These are phyloP conservation scores for Fusarium nanum DNA, from an alignment of 2,329 filamentous ascomycete genomes.

Conservation along the genomic window DNA sequence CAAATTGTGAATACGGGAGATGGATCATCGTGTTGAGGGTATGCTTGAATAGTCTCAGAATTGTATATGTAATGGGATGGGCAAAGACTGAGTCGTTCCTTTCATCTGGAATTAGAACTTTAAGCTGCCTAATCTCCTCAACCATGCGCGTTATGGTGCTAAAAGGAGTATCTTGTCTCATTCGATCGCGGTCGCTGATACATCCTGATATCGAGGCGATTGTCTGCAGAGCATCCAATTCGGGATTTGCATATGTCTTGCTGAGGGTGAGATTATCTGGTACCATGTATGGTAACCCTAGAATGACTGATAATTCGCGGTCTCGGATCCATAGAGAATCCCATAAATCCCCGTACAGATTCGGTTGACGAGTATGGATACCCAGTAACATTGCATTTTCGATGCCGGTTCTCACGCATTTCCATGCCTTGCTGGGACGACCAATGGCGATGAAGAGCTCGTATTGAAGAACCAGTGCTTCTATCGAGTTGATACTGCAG, in stretches of 20 bases:
- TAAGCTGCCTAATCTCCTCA: conserved; percentile 54
- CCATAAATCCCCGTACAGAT: conserved; percentile 54
- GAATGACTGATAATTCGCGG: conserved; percentile 48
- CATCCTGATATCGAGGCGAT: conserved; percentile 18
- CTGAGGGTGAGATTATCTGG: background rate
- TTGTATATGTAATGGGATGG: conserved; percentile 40
- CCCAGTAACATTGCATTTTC: conserved; percentile 65
- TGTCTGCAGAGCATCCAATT: conserved; percentile 29
- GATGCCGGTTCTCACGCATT: conserved; percentile 61
- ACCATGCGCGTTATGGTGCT: background rate
- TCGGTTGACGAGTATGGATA: conserved; percentile 52
- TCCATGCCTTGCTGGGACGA: conserved; percentile 66
- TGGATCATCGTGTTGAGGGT: conserved; percentile 56
- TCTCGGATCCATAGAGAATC: conserved; percentile 56
- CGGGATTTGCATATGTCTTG: background rate
- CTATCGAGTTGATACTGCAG: conserved; percentile 61
- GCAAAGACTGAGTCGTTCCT: conserved; percentile 17
- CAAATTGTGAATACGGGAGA: conserved; percentile 59
- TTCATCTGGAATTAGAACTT: conserved; percentile 45
- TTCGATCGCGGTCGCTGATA: conserved; percentile 17
- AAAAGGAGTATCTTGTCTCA: conserved; percentile 1
- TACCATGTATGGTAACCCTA: conserved; percentile 23
- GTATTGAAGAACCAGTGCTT: conserved; percentile 61
- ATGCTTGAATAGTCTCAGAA: conserved; percentile 55
- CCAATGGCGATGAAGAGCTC: conserved; percentile 67